Evolutionary conservation across 179 eudicot genomes (phyloP).

Genomic region (Silene coronaria): DNA sequence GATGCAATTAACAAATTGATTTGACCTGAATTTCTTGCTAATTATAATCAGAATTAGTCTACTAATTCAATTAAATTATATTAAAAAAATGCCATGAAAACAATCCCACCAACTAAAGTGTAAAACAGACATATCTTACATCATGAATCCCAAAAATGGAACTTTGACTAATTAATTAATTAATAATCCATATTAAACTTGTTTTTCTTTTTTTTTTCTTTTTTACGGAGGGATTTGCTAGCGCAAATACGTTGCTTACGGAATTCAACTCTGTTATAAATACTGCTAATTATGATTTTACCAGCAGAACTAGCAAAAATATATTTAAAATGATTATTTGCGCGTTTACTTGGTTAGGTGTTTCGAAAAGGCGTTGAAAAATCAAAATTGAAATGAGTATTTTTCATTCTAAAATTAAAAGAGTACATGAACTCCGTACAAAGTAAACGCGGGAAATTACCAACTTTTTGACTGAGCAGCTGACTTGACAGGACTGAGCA

Average conservation of each 20-base stretch:
- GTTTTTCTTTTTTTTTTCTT: background rate
- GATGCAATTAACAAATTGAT: background rate
- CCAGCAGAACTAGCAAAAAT: too few species aligned
- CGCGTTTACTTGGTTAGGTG: background rate
- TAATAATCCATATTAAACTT: background rate
- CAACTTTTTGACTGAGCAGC: constrained; percentile 8
- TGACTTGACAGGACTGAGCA: too few species aligned
- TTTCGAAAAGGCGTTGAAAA: background rate
- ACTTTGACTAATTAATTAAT: constrained; percentile 9
- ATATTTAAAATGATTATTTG: background rate
- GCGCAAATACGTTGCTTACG: too few species aligned
- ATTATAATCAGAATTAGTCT: background rate
- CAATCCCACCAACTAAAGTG: background rate
- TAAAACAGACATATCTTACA: background rate
- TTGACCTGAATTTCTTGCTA: background rate
- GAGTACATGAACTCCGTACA: background rate
- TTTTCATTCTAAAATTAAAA: background rate
- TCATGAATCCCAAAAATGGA: background rate
- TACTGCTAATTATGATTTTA: too few species aligned
- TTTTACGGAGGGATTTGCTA: background rate
- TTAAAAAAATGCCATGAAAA: background rate
- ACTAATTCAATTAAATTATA: background rate
- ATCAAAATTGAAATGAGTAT: too few species aligned
- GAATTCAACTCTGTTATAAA: too few species aligned
- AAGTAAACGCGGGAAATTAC: constrained; percentile 9